Conservation (phyloP, 495 filamentous ascomycete genomes). For the Penicillium taxi region DNA sequence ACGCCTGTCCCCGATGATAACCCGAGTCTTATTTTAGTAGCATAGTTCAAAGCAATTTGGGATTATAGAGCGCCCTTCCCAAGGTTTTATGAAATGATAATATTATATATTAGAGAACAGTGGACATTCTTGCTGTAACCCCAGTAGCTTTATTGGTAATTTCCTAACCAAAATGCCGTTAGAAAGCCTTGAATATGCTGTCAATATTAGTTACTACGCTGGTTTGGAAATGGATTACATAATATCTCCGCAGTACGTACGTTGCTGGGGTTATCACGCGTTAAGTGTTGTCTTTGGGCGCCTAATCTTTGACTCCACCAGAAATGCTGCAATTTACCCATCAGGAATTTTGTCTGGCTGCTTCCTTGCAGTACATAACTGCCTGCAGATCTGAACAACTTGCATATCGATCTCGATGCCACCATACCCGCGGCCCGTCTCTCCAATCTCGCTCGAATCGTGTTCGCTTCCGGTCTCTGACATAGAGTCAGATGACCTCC, state of each 20-base stretch:
- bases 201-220: too few species aligned
- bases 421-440: slow-evolving; percentile 27
- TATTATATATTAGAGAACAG: too few species aligned
- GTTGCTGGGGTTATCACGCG: slow-evolving; percentile 28
- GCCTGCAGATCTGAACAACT: slow-evolving; percentile 13
- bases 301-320: slow-evolving; percentile 7
- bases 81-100: too few species aligned
- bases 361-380: slow-evolving; percentile 16
- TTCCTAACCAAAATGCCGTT: too few species aligned
- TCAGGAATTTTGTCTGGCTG: slow-evolving; percentile 1
- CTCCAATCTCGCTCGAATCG: slow-evolving; percentile 37
- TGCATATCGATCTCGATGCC: slow-evolving; percentile 26
- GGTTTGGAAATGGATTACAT: too few species aligned
- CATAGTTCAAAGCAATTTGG: too few species aligned
- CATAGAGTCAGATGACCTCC: slow-evolving; percentile 26
- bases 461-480: slow-evolving; percentile 35
- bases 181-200: too few species aligned
- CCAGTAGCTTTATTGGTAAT: too few species aligned
- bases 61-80: too few species aligned
- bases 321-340: slow-evolving; percentile 22
- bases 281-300: slow-evolving; percentile 31
- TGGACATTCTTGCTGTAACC: too few species aligned
- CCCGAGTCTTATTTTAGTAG: not conserved
- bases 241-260: slow-evolving; percentile 10
- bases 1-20: not conserved